Percentiles rank a stretch among this genome's conserved stretches.
These are phyloP conservation scores for Solanum clarkiae DNA, from an alignment of 257 asterid genomes.

Conservation along the genomic window DNA sequence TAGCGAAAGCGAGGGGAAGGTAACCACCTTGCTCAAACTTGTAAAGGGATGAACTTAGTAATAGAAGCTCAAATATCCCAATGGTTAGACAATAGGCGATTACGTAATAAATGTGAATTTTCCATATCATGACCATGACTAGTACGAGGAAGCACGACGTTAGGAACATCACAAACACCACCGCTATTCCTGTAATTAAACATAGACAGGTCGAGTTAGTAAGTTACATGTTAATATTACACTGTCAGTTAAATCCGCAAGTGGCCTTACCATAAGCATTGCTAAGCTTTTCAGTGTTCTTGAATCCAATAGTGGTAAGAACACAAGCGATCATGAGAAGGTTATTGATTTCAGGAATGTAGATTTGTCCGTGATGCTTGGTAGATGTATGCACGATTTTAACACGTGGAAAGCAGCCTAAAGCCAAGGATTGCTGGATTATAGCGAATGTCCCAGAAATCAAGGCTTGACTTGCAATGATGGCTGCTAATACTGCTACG, in stretches of 20 bases:
- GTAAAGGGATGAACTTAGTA: constrained; percentile 34
- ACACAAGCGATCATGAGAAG: constrained; percentile 43
- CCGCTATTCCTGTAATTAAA: constrained; percentile 34
- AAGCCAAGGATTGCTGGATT: constrained; percentile 40
- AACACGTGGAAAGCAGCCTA: constrained; percentile 55
- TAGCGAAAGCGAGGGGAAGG: constrained; percentile 33
- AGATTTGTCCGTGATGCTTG: constrained; percentile 41
- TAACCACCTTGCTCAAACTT: constrained; percentile 47
- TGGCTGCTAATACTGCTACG: constrained; percentile 31
- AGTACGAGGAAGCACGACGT: constrained; percentile 35
- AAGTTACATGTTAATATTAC: background rate
- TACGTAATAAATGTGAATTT: constrained; percentile 27
- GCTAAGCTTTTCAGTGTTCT: constrained; percentile 22
- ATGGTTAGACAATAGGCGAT: constrained; percentile 12
- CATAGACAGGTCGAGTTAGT: background rate
- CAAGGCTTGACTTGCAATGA: constrained; percentile 56
- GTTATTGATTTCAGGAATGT: constrained; percentile 37
- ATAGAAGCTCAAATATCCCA: constrained; percentile 25
- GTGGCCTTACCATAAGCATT: constrained; percentile 42
- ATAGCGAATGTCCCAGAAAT: constrained; percentile 44
- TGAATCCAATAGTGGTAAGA: constrained; percentile 26
- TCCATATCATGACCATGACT: constrained; percentile 55
- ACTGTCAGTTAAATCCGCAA: background rate
- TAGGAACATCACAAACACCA: constrained; percentile 45
- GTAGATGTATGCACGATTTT: constrained; percentile 38